Evolutionary conservation across 2,329 filamentous ascomycete genomes (phyloP).

Genomic region (Fusarium irregulare): DNA sequence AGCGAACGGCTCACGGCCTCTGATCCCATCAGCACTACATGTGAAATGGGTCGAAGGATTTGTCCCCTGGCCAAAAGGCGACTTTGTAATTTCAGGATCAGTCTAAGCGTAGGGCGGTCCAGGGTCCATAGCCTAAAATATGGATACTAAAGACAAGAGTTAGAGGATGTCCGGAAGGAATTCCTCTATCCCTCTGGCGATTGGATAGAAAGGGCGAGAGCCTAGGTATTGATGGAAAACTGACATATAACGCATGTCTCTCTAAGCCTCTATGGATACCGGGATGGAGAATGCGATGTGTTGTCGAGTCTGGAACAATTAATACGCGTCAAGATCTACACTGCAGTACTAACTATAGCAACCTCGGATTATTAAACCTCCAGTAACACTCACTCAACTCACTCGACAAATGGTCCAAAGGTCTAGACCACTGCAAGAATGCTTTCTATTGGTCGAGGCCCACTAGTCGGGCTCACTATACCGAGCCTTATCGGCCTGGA

Average conservation of each 20-base stretch:
- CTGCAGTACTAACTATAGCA: not conserved
- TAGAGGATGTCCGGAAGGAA: not conserved
- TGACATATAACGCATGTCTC: not conserved
- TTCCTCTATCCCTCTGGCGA: not conserved
- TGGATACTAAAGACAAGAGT: conserved; percentile 10
- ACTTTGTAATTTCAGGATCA: conserved; percentile 29
- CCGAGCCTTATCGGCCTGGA: conserved; percentile 30
- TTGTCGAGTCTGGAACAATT: not conserved
- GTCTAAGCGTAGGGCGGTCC: not conserved
- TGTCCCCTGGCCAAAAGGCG: conserved; percentile 11
- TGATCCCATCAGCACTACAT: not conserved
- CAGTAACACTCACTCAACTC: conserved; percentile 4
- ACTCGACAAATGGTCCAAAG: conserved; percentile 12
- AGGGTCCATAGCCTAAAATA: conserved; percentile 32
- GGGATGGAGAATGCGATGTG: not conserved
- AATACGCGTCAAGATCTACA: conserved; percentile 18
- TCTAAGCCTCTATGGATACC: not conserved
- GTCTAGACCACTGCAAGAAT: conserved; percentile 26
- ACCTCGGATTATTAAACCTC: not conserved
- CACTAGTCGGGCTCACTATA: conserved; percentile 22
- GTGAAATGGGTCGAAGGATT: conserved; percentile 25
- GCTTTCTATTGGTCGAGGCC: conserved; percentile 18
- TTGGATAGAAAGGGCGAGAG: not conserved
- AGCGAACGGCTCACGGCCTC: not conserved
- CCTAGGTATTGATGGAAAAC: not conserved